Base-by-base conservation (phyloP, 768 basidiomycete genomes). In the Leccinum rimulosum region DNA sequence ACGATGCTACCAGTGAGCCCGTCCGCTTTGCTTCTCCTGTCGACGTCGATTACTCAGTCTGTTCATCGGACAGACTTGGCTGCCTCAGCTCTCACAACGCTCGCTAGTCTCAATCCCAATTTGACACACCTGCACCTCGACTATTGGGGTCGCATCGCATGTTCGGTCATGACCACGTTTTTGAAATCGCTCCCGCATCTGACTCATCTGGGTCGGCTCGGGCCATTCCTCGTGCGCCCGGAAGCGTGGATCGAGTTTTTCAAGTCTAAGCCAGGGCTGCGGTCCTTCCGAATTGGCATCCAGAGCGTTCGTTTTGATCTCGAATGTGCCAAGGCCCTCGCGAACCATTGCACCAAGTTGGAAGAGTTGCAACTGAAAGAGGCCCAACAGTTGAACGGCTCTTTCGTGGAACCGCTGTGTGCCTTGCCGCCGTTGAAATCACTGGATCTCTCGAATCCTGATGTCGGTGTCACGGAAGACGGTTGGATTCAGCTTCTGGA, bases 301-400 rank as follows among this genome's bases (percentile, higher is more conserved):
- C 93, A 95, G 67, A 91, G 89, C 58, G 93, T 93, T 8, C 84
- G 93, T 5, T 95, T 98, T 72, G 86, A 93, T 69, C 68, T 86
- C 4, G 79, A 81, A 11, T 92, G 89, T 67, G 73, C 90, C 57
- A 68, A 77, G 12, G 69, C 80, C 0, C 82, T 97, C 25, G 80
- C 86, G 28, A 54, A 75, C 33, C 63, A 75, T 55, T 83, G 80
- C 55, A 75, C 81, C 25, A 69, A 72, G 3, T 75, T 98, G 17
- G 80, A 73, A n/a, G 85, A 87, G 51, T 82, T 99, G 1, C 83
- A 91, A 3, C 76, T 99, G 40, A 84, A 85, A 60, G 91, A 95
- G 68, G 73, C 98, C 33, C 93, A 88, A 7, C 75, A 82, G 61
- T 71, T 98, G 57, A 72, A 79, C 55, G 88, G 93, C 64, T 76